Evolutionary conservation across 2,329 filamentous ascomycete genomes (phyloP).

Genomic region (Botrytis pseudocinerea): DNA sequence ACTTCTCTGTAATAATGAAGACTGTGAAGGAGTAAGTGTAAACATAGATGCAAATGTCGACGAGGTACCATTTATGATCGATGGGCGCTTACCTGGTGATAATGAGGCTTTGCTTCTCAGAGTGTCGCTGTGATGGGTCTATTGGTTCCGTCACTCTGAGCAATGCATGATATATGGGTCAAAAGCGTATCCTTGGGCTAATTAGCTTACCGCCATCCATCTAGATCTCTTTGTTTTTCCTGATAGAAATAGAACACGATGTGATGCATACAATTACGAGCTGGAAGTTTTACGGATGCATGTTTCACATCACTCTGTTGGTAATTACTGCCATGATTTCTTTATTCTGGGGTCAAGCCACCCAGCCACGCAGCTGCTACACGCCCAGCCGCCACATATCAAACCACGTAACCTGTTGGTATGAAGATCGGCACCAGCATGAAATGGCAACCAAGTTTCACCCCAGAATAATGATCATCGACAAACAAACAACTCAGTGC

Average conservation of each 20-base stretch:
- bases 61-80: not conserved
- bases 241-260: not conserved
- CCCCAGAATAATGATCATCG: not conserved
- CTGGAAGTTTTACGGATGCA: not conserved
- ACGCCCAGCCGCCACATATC: not conserved
- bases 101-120: not conserved
- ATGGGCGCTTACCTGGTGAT: not conserved
- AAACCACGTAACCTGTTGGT: not conserved
- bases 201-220: not conserved
- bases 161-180: slow-evolving; percentile 2
- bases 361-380: not conserved
- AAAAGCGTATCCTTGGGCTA: not conserved
- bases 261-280: not conserved
- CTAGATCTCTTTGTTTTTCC: not conserved
- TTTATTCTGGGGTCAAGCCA: not conserved
- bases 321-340: not conserved
- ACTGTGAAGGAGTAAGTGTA: too few relatives aligned
- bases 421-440: too few relatives aligned
- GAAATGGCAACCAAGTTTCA: not conserved
- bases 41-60: not conserved
- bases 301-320: not conserved
- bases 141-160: not conserved
- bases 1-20: not conserved
- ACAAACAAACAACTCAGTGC: too few relatives aligned
- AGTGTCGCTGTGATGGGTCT: not conserved